phyloP scores from a whole-genome alignment of 805 yeast species.

The Ogataea pignaliae region DNA sequence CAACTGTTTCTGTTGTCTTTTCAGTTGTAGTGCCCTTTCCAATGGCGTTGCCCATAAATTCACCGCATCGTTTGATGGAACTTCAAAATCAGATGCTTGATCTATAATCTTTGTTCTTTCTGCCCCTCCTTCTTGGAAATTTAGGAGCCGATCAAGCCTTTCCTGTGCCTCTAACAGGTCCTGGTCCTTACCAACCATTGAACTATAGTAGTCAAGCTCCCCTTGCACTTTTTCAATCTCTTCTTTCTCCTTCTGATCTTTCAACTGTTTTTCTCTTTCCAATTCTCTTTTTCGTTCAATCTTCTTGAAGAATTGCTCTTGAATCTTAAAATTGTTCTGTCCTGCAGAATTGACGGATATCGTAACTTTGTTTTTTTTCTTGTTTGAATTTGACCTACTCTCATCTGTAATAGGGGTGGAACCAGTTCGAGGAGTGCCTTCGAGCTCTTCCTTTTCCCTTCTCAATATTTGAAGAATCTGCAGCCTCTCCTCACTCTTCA shows the following conservation, averaged over 20 bases:
- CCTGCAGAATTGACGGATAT: constrained; percentile 56
- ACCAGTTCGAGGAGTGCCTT: constrained; percentile 23
- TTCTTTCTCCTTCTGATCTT: constrained; percentile 33
- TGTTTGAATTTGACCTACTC: constrained; percentile 13
- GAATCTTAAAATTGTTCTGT: constrained; percentile 62
- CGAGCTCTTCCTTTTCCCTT: constrained; percentile 45
- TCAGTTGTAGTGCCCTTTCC: constrained; percentile 83
- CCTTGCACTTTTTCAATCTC: constrained; percentile 38
- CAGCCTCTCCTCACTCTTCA: constrained; percentile 56
- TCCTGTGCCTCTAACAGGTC: constrained; percentile 68
- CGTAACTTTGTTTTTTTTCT: constrained; percentile 46
- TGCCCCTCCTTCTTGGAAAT: constrained; percentile 81
- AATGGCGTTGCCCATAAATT: constrained; percentile 82
- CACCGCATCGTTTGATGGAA: constrained; percentile 39
- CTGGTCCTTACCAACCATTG: constrained; percentile 41
- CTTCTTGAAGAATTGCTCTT: constrained; percentile 57
- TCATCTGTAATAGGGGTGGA: constrained; percentile 11
- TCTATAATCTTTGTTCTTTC: constrained; percentile 92
- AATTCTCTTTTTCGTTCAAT: constrained; percentile 47
- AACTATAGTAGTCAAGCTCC: constrained; percentile 41
- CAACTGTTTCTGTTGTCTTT: constrained; percentile 74
- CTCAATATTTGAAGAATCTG: constrained; percentile 52
- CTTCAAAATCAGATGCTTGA: constrained; percentile 83
- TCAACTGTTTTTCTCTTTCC: constrained; percentile 30
- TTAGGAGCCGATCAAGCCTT: constrained; percentile 65